Percentiles rank a stretch among this genome's conserved stretches.
phyloP scores from a whole-genome alignment of 345 rosid species.

The Citropsis articulata region DNA sequence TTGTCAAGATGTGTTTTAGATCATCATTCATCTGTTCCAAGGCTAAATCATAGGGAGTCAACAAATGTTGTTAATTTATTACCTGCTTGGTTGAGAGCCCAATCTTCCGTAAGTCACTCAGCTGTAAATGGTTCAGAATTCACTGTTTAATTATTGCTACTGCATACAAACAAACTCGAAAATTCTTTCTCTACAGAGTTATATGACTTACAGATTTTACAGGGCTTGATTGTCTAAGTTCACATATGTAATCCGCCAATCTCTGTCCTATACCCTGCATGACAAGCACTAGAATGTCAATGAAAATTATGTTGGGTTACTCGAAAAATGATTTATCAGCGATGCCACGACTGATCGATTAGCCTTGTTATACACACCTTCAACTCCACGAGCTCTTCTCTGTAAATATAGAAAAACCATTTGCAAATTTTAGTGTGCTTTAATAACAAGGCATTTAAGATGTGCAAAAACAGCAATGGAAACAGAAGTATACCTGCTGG shows the following conservation, averaged over 20 bases:
- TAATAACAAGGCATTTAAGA: not conserved
- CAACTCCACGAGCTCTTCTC: constrained; percentile 73
- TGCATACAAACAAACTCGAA: not conserved
- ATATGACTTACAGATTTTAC: constrained; percentile 45
- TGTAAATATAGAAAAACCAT: constrained; percentile 28
- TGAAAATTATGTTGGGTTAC: not conserved
- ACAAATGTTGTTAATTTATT: not conserved
- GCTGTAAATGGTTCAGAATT: constrained; percentile 36
- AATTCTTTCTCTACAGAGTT: not conserved
- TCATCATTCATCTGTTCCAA: not conserved
- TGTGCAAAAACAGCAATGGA: not conserved
- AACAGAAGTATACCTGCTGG: constrained; percentile 54
- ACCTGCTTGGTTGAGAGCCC: constrained; percentile 89
- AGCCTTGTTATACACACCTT: constrained; percentile 56
- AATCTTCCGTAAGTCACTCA: constrained; percentile 68
- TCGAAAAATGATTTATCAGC: not conserved
- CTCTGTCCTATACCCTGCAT: constrained; percentile 76
- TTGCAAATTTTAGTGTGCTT: constrained; percentile 17
- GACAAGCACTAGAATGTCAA: not conserved
- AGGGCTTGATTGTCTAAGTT: constrained; percentile 67
- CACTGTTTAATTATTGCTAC: not conserved
- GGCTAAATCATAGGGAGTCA: not conserved
- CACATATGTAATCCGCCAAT: constrained; percentile 69
- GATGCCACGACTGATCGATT: not conserved
- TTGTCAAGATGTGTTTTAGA: not conserved